Evolutionary conservation across 768 basidiomycete species (phyloP).

Genomic region (Naematelia encephala): DNA sequence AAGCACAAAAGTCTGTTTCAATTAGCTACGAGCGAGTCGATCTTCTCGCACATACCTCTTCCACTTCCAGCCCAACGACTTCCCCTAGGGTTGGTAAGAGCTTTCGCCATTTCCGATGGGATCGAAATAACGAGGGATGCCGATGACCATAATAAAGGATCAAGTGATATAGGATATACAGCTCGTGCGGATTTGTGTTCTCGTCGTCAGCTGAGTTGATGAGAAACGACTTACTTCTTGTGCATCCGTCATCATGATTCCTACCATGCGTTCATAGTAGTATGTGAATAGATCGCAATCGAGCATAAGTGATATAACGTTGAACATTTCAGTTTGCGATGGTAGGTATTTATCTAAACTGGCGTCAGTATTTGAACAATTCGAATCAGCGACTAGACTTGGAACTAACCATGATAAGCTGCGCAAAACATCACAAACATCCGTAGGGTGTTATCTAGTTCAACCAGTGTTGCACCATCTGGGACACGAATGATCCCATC

Average conservation of each 20-base stretch:
- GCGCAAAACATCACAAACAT: slow-evolving; percentile 76
- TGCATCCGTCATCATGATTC: slow-evolving; percentile 68
- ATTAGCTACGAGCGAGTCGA: not conserved
- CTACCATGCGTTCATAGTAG: slow-evolving; percentile 88
- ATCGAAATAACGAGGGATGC: slow-evolving; percentile 67
- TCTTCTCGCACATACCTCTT: slow-evolving; percentile 68
- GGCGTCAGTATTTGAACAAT: slow-evolving; percentile 4
- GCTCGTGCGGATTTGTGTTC: slow-evolving; percentile 81
- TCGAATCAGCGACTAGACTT: not conserved
- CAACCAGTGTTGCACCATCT: slow-evolving; percentile 62
- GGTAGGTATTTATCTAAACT: slow-evolving; percentile 75
- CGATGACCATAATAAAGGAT: slow-evolving; percentile 73
- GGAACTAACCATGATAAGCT: slow-evolving; percentile 72
- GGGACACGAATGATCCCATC: slow-evolving; percentile 75
- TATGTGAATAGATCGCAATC: slow-evolving; percentile 83
- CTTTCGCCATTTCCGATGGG: slow-evolving; percentile 76
- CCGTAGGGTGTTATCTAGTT: slow-evolving; percentile 73
- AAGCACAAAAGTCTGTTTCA: slow-evolving; percentile 29
- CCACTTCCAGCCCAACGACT: slow-evolving; percentile 55
- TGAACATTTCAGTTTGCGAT: slow-evolving; percentile 74
- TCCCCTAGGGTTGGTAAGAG: slow-evolving; percentile 75
- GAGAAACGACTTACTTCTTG: slow-evolving; percentile 57
- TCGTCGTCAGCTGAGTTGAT: slow-evolving; percentile 39
- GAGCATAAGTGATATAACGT: slow-evolving; percentile 72
- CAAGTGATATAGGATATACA: slow-evolving; percentile 73